phyloP scores from a whole-genome alignment of 2,329 filamentous ascomycete genomes.

The Sporothrix euskadiensis region DNA sequence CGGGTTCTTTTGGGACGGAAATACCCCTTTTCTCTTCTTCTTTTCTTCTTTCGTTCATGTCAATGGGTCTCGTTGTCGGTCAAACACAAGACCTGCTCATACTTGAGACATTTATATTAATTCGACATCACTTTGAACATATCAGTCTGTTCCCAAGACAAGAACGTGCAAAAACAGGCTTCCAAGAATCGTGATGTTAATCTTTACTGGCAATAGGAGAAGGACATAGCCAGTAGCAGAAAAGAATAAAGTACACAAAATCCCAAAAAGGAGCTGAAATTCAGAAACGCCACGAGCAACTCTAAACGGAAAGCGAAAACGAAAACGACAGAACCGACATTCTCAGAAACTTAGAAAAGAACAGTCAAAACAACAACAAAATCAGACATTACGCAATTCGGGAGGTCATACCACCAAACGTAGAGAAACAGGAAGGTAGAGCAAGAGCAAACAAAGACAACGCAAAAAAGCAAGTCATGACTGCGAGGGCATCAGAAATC shows the following conservation, averaged over 20 bases:
- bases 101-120: not conserved
- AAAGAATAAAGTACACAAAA: not conserved
- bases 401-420: conserved; percentile 13
- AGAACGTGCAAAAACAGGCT: not conserved
- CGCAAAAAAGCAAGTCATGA: conserved; percentile 6
- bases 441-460: conserved; percentile 5
- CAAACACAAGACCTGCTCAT: not conserved
- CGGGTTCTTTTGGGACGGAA: not conserved
- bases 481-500: conserved; percentile 15
- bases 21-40: conserved; percentile 9
- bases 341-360: no score
- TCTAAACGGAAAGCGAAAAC: not conserved
- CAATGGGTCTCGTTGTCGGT: not conserved
- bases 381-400: conserved; percentile 13
- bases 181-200: not conserved
- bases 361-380: not conserved
- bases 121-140: not conserved
- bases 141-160: not conserved
- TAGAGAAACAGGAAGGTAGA: not conserved
- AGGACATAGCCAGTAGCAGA: not conserved
- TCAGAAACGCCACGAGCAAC: not conserved
- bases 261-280: not conserved
- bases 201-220: not conserved
- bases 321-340: not conserved
- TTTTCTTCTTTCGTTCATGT: not conserved